Base-by-base conservation (phyloP, 2,329 filamentous ascomycete genomes). In the Leptosphaerulina australis region DNA sequence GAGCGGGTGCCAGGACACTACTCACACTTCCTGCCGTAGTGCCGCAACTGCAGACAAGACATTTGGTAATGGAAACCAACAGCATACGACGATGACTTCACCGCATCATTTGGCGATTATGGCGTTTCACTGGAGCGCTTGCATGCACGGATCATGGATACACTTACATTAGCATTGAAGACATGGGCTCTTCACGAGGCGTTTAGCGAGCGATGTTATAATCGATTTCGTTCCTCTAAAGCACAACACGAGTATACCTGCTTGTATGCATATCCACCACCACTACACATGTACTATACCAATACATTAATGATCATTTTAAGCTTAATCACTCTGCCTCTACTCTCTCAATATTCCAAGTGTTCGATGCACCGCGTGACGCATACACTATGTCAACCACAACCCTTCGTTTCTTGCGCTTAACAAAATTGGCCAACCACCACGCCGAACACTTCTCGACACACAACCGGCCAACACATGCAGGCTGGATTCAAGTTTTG, bases 1-100 rank as follows among this genome's bases (percentile, higher is more conserved):
- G 64, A 70, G 53, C 64, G 72, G 44, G 74, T 80, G n/a, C 77
- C 77, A 1, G 78, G 78, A 0, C 77, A 80, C 50, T 78, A 79
- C 67, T 77, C 76, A 47, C 77, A 80, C 56, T 79, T 79, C 50
- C 52, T 77, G 14, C 59, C 69, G 5, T 48, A 30, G 22, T 6
- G n/a, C 14, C 1, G 31, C 15, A 18, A 9, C 28, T 22, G 28
- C 28, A 30, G 17, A n/a, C 4, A 11, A 2, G 24, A 24, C 6
- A 30, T 5, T n/a, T 24, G 12, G 21, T 15, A 4, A 14, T 12
- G 12, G 18, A 17, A n/a, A 5, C 3, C 9, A 25, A 28, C n/a
- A n/a, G 14, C 21, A 22, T 6, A 11, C 2, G 34, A 17, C n/a
- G 20, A 37, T 8, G 43, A 25, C 39, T 33, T 28, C 14, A n/a